Percentiles rank a stretch among this genome's conserved stretches.
Evolutionary conservation across 192 early-diverging fungal species (phyloP).

Genomic region (Coemansia erecta): DNA sequence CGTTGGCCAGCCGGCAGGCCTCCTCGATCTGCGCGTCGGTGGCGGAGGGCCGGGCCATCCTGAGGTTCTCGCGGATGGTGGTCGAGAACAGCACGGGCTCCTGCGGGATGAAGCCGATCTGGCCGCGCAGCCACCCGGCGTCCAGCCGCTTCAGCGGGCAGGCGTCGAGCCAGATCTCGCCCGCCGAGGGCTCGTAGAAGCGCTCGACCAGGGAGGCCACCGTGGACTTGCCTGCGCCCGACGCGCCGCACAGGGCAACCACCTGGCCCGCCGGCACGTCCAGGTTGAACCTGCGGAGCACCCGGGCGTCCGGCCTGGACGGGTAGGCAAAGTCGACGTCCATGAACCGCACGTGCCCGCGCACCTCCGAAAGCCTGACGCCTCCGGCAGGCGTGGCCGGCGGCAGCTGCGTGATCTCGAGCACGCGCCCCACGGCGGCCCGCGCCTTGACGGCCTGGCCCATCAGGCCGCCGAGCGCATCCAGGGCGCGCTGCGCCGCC

Average conservation of each 20-base stretch:
- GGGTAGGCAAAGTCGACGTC: slow-evolving; percentile 57
- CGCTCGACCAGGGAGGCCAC: slow-evolving; percentile 71
- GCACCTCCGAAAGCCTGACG: slow-evolving; percentile 13
- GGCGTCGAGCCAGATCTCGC: slow-evolving; percentile 67
- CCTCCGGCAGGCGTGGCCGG: slow-evolving; percentile 55
- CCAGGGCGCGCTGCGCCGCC: slow-evolving; percentile 60
- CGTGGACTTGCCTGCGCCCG: slow-evolving; percentile 71
- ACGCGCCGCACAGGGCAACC: slow-evolving; percentile 49
- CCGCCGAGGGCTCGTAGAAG: slow-evolving; percentile 69
- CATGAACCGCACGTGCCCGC: slow-evolving; percentile 56
- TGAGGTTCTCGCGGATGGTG: slow-evolving; percentile 72
- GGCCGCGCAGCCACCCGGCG: slow-evolving; percentile 60
- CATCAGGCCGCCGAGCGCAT: slow-evolving; percentile 58
- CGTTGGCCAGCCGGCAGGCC: slow-evolving; percentile 75
- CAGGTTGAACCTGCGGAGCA: slow-evolving; percentile 47
- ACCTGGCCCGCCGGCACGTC: slow-evolving; percentile 50
- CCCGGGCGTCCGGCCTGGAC: slow-evolving; percentile 32
- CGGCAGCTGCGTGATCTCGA: slow-evolving; percentile 49
- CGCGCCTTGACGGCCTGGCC: slow-evolving; percentile 61
- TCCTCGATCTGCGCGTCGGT: slow-evolving; percentile 63
- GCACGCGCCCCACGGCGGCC: slow-evolving; percentile 55
- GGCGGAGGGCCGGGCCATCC: slow-evolving; percentile 61
- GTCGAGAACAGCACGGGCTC: slow-evolving; percentile 81
- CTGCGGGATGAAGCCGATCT: slow-evolving; percentile 73
- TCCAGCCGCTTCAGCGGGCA: slow-evolving; percentile 59